phyloP scores from a whole-genome alignment of 2,329 filamentous ascomycete genomes.

The Fusarium sp. region DNA sequence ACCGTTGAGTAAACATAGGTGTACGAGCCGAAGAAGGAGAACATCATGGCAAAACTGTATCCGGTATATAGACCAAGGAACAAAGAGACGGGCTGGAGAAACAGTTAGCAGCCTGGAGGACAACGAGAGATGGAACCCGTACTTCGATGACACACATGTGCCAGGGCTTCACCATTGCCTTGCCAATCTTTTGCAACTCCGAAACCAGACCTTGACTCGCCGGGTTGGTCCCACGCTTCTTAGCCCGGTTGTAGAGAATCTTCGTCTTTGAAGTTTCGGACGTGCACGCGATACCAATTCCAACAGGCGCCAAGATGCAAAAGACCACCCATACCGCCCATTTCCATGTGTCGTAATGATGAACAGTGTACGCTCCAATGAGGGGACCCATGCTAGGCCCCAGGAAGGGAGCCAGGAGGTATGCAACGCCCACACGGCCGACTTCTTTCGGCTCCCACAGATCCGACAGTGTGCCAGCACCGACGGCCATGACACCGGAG shows the following conservation, averaged over 20 bases:
- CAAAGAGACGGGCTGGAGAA: conserved; percentile 4
- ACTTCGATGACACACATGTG: conserved; percentile 28
- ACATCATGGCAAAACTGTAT: conserved; percentile 26
- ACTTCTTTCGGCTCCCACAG: conserved; percentile 6
- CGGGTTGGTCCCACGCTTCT: neutral
- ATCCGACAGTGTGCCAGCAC: conserved; percentile 16
- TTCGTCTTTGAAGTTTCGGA: conserved; percentile 16
- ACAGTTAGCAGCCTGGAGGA: neutral
- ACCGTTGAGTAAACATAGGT: conserved; percentile 12
- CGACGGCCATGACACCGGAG: conserved; percentile 23
- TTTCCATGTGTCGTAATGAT: conserved; percentile 21
- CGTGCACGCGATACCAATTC: conserved; percentile 14
- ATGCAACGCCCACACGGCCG: conserved; percentile 18
- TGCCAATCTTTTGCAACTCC: conserved; percentile 3
- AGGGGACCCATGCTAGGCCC: conserved; percentile 19
- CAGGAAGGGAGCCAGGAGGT: conserved; percentile 17
- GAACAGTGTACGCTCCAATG: conserved; percentile 12
- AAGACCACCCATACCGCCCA: conserved; percentile 17
- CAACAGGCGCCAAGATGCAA: conserved; percentile 14
- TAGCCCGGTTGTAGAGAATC: conserved; percentile 9
- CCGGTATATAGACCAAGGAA: conserved; percentile 16
- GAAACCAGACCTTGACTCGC: neutral
- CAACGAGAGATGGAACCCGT: rapidly evolving
- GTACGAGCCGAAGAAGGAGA: conserved; percentile 25
- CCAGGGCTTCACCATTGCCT: conserved; percentile 19